phyloP scores from a whole-genome alignment of 106 monocot species.

The Allium cepa region DNA sequence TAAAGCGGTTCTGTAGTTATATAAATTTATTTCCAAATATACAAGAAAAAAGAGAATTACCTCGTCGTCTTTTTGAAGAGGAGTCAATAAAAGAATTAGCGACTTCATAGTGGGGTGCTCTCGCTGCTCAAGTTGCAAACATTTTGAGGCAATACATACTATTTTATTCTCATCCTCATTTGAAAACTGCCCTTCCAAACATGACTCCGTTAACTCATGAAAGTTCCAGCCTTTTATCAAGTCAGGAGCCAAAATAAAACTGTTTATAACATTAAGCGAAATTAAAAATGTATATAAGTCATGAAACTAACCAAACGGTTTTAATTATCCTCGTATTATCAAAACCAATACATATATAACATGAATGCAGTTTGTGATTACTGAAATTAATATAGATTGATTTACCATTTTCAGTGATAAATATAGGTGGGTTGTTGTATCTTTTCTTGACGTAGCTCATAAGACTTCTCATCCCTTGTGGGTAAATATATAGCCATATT shows the following conservation, averaged over 20 bases:
- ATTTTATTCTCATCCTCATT: conserved; percentile 81
- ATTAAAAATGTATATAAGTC: no score
- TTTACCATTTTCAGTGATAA: conserved; percentile 94
- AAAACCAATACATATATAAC: background rate
- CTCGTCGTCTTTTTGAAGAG: conserved; percentile 69
- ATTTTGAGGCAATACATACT: conserved; percentile 86
- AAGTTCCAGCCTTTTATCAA: conserved; percentile 82
- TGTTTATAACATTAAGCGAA: no score
- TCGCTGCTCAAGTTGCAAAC: conserved; percentile 77
- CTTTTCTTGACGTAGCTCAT: conserved; percentile 90
- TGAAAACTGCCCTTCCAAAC: conserved; percentile 83
- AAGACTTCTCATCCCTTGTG: conserved; percentile 69
- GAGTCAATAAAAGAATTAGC: conserved; percentile 54
- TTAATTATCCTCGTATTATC: background rate
- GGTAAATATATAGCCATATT: conserved; percentile 88
- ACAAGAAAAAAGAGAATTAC: no score
- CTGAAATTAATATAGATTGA: background rate
- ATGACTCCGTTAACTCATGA: conserved; percentile 80
- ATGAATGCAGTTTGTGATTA: background rate
- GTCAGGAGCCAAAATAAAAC: conserved; percentile 59
- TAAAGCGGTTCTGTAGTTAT: no score
- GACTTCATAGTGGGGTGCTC: conserved; percentile 80
- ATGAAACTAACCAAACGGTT: no score
- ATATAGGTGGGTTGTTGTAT: conserved; percentile 69
- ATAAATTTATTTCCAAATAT: no score